Conservation (phyloP, 208 protist species). For the Leishmania gerbilli region DNA sequence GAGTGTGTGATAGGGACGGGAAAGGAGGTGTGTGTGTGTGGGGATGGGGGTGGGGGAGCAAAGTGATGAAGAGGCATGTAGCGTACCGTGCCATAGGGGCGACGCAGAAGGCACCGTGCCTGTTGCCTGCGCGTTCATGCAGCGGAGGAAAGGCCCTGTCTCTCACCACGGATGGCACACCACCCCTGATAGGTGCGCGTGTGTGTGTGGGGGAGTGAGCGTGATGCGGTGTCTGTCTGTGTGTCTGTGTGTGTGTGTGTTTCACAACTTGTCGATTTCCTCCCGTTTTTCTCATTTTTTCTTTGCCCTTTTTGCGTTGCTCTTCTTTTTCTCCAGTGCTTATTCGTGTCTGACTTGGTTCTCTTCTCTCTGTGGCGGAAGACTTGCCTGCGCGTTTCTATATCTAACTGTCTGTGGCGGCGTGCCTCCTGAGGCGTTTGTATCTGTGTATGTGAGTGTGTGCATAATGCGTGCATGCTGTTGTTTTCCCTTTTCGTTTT, state of each 20-base stretch:
- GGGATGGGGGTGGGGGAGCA: background rate
- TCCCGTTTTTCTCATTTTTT: background rate
- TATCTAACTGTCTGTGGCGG: background rate
- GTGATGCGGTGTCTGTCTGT: background rate
- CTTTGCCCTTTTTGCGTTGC: background rate
- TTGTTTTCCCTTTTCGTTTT: no score
- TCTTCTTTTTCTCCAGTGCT: slow-evolving; percentile 7
- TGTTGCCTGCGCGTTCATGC: background rate
- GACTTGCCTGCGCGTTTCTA: background rate
- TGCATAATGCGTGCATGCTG: background rate
- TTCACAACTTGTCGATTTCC: background rate
- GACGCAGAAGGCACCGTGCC: background rate
- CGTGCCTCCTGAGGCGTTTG: background rate
- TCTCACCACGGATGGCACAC: background rate
- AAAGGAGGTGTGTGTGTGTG: background rate
- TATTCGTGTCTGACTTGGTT: background rate
- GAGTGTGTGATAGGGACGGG: background rate
- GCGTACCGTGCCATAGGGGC: background rate
- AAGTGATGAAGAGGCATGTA: background rate
- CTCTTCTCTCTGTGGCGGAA: background rate
- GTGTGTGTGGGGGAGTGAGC: background rate
- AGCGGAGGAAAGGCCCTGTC: background rate
- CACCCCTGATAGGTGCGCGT: background rate
- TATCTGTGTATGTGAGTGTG: background rate
- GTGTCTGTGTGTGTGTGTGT: background rate